Base-by-base conservation (phyloP, 2,329 filamentous ascomycete genomes). In the Emericellopsis cladophorae region DNA sequence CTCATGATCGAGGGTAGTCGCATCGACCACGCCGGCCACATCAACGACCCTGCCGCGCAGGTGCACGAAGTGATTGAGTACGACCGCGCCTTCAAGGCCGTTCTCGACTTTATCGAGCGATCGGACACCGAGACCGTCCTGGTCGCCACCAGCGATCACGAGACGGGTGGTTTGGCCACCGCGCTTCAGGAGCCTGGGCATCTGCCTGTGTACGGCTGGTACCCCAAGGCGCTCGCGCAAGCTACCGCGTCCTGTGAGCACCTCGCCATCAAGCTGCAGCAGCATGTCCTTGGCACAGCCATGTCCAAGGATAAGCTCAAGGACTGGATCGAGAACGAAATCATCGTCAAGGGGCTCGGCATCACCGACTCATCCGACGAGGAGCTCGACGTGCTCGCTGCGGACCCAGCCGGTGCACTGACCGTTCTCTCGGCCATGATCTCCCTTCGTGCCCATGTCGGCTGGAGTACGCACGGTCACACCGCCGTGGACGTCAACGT, bases 1-100 rank as follows among this genome's bases (percentile, higher is more conserved):
- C 69, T 98, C 51, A 95, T 98, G 90, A 93, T 98, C 45, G 92
- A 98, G 61, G 92, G 89, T 5, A 94, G 86, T 52, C 75, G 92
- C 34, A 96, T 98, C 52, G 92, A 98, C 54, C 92, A 98, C 57
- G 90, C 92, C 4, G 92, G 88, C 7, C 85, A 92, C 56, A 76
- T 74, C 47, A 92, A 92, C 51, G 85, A 92, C 51, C 84, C 85
- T 0, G 84, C 82, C 9, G 83, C 85, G 1, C 85, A 92, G 54
- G 85, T 90, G 10, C 81, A 85, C 50, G 92, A 98, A 61, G 90
- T 98, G 1, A 69, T 96, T n/a, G 90, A 88, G 40, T 98, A 94
- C 53, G 92, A 98, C 67, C 79, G 75, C 59, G 74, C 92, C 1
- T 93, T 98, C 62, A 69, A 81, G 50, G 72, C 76, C 6, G 90